phyloP scores from a whole-genome alignment of 345 rosid genomes.

The Sonneratia alba region DNA sequence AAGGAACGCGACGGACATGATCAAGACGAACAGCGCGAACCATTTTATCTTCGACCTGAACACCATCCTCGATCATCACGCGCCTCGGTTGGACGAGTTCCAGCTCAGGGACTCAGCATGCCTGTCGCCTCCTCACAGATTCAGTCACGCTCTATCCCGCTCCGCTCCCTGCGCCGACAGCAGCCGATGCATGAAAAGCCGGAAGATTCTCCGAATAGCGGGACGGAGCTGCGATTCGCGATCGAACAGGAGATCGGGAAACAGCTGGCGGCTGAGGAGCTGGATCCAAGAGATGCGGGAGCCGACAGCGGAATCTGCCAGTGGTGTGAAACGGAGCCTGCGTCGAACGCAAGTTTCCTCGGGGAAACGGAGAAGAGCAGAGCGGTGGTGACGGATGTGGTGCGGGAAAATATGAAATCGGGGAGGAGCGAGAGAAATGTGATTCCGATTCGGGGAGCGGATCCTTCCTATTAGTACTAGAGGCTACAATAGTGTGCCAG shows the following conservation, averaged over 20 bases:
- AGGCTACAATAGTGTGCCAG: too few species aligned
- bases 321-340: background rate
- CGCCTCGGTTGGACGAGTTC: background rate
- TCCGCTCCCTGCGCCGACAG: background rate
- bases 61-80: slow-evolving; percentile 37
- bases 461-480: too few species aligned
- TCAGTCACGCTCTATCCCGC: background rate
- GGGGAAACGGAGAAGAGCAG: background rate
- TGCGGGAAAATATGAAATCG: background rate
- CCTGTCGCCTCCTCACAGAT: background rate
- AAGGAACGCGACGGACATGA: slow-evolving; percentile 68
- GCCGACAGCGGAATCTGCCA: background rate
- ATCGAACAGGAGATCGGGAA: background rate
- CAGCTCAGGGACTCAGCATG: background rate
- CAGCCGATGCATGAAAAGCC: background rate
- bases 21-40: slow-evolving; percentile 65
- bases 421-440: background rate
- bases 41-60: slow-evolving; percentile 83
- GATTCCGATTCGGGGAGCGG: background rate
- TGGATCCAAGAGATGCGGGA: background rate
- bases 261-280: background rate
- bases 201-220: background rate
- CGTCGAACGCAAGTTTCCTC: background rate
- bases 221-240: background rate
- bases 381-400: background rate